A percentile compares a stretch with the other conserved stretches of the same genome.
These are phyloP conservation scores for Osmanthus fragrans DNA, from an alignment of 257 asterid genomes.

Conservation along the genomic window DNA sequence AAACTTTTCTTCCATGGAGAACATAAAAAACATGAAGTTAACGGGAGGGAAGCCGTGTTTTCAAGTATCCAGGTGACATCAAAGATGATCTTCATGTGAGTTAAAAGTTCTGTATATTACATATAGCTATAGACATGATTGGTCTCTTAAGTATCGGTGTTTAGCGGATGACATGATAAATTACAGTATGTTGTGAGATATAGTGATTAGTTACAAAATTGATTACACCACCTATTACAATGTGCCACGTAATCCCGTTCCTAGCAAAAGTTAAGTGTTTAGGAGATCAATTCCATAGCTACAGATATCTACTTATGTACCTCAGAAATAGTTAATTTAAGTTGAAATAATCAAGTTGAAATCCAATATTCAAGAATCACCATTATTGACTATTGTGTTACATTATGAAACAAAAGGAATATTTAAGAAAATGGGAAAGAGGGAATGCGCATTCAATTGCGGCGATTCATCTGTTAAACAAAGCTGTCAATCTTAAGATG, in stretches of 20 bases:
- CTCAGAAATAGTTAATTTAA: not conserved
- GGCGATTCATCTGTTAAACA: not conserved
- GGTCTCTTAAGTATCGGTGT: too few relatives aligned
- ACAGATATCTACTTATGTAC: not conserved
- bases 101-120: slow-evolving; percentile 35
- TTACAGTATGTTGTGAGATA: too few relatives aligned
- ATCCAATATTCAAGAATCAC: not conserved
- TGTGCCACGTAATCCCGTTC: too few relatives aligned
- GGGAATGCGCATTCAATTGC: not conserved
- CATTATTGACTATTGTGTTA: too few relatives aligned
- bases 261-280: too few relatives aligned
- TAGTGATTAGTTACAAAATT: too few relatives aligned
- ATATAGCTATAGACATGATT: slow-evolving; percentile 13
- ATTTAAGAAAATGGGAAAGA: not conserved
- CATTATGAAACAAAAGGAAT: not conserved
- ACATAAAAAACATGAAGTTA: not conserved
- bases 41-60: not conserved
- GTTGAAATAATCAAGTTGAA: too few relatives aligned
- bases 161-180: too few relatives aligned
- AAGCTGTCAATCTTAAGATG: not conserved
- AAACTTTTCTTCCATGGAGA: not conserved
- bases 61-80: not conserved
- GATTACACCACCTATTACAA: too few relatives aligned
- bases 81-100: slow-evolving; percentile 20
- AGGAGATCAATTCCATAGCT: not conserved